Percentiles rank a stretch among this genome's conserved stretches.
Conservation (phyloP, 805 yeast species). For the Saturnispora mendoncae region DNA sequence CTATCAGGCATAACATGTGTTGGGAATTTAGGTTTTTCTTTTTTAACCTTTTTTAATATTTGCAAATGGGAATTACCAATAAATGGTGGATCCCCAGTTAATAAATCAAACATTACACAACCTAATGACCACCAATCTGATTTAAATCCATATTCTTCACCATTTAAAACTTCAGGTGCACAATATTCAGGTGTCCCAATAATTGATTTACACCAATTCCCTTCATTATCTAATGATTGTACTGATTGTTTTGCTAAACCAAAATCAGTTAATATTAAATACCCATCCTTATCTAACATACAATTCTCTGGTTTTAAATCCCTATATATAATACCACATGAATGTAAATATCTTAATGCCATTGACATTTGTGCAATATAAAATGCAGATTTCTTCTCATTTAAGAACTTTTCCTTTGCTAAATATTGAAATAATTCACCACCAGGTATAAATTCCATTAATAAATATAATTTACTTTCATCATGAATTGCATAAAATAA, state of each 20-base stretch:
- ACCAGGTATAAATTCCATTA: conserved; percentile 81
- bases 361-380: conserved; percentile 75
- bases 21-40: conserved; percentile 57
- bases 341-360: conserved; percentile 67
- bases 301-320: conserved; percentile 90
- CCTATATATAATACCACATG: conserved; percentile 71
- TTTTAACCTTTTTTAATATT: conserved; percentile 62
- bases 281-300: conserved; percentile 63
- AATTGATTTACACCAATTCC: conserved; percentile 43
- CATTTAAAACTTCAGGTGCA: conserved; percentile 81
- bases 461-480: conserved; percentile 55
- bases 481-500: conserved; percentile 81
- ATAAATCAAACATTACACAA: conserved; percentile 65
- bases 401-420: conserved; percentile 35
- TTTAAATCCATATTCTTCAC: conserved; percentile 62
- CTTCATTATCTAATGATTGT: conserved; percentile 21
- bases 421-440: conserved; percentile 72
- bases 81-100: conserved; percentile 81
- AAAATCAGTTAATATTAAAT: conserved; percentile 75
- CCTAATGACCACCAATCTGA: conserved; percentile 93
- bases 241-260: conserved; percentile 54
- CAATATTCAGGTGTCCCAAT: conserved; percentile 76
- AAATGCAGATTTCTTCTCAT: conserved; percentile 57
- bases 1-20: conserved; percentile 68
- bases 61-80: conserved; percentile 69